These are phyloP conservation scores for Pseudogymnoascus sp. DNA, from an alignment of 2,329 filamentous ascomycete genomes.

Conservation along the genomic window DNA sequence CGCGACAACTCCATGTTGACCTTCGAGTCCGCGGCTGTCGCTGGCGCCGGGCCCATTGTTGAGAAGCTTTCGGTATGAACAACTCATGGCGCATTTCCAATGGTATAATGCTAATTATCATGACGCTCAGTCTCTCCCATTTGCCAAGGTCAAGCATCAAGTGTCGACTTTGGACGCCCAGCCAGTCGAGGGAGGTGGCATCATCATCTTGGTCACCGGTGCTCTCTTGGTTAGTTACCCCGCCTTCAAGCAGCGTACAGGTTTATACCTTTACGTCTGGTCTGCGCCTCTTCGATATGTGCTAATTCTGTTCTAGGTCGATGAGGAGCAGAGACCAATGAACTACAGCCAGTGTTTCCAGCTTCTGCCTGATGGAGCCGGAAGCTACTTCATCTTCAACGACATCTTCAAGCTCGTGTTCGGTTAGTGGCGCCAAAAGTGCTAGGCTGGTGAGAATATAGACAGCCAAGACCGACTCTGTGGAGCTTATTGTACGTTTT, in stretches of 20 bases:
- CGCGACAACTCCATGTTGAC: constrained; percentile 84
- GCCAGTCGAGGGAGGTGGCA: constrained; percentile 57
- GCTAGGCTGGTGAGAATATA: background rate
- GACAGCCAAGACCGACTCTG: background rate
- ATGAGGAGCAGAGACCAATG: constrained; percentile 79
- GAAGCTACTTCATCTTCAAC: constrained; percentile 82
- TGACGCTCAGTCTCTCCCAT: constrained; percentile 57
- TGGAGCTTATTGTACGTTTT: background rate
- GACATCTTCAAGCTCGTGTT: constrained; percentile 91
- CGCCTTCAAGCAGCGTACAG: background rate
- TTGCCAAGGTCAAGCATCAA: constrained; percentile 72
- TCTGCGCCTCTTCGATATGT: background rate
- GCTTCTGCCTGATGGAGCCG: constrained; percentile 57
- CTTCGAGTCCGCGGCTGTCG: constrained; percentile 65
- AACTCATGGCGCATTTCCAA: background rate
- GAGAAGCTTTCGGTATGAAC: constrained; percentile 69
- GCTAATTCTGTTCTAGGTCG: constrained; percentile 50
- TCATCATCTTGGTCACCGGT: constrained; percentile 84
- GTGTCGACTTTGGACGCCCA: constrained; percentile 75
- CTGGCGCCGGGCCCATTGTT: constrained; percentile 58
- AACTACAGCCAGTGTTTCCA: constrained; percentile 88
- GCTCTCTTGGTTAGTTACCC: constrained; percentile 60
- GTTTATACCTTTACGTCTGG: constrained; percentile 8
- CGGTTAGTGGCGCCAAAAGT: constrained; percentile 29
- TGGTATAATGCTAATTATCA: background rate